phyloP scores from a whole-genome alignment of 225 moss, liverwort and hornwort genomes.

The Asterella californica region DNA sequence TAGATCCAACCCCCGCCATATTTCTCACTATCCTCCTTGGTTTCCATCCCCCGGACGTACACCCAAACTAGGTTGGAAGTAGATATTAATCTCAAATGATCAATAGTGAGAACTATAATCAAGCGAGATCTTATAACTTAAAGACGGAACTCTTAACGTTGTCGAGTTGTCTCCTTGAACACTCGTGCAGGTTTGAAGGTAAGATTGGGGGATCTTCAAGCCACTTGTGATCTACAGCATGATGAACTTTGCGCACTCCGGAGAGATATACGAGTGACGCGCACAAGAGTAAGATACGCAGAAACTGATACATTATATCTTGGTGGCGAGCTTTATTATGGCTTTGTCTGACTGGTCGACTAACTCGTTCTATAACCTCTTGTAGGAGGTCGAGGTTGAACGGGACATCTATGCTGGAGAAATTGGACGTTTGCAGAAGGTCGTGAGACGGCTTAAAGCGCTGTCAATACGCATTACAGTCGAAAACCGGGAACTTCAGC shows the following conservation, averaged over 20 bases:
- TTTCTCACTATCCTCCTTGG: background rate
- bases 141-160: slow-evolving; percentile 6
- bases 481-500: slow-evolving; percentile 47
- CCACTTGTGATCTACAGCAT: slow-evolving; percentile 44
- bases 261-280: slow-evolving; percentile 49
- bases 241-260: slow-evolving; percentile 48
- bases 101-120: background rate
- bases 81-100: background rate
- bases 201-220: slow-evolving; percentile 52
- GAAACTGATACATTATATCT: background rate
- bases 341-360: background rate
- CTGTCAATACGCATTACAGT: slow-evolving; percentile 47
- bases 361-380: background rate
- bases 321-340: background rate
- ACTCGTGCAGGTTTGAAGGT: slow-evolving; percentile 46
- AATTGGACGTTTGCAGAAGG: slow-evolving; percentile 65
- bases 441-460: slow-evolving; percentile 43
- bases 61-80: background rate
- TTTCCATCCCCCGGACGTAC: background rate
- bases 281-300: slow-evolving; percentile 46
- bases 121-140: background rate
- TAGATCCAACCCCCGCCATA: background rate
- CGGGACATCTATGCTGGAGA: slow-evolving; percentile 64
- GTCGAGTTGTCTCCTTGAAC: background rate
- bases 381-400: slow-evolving; percentile 66